These are phyloP conservation scores for Elaeis guineensis DNA, from an alignment of 176 grass and related monocot species.

Conservation along the genomic window DNA sequence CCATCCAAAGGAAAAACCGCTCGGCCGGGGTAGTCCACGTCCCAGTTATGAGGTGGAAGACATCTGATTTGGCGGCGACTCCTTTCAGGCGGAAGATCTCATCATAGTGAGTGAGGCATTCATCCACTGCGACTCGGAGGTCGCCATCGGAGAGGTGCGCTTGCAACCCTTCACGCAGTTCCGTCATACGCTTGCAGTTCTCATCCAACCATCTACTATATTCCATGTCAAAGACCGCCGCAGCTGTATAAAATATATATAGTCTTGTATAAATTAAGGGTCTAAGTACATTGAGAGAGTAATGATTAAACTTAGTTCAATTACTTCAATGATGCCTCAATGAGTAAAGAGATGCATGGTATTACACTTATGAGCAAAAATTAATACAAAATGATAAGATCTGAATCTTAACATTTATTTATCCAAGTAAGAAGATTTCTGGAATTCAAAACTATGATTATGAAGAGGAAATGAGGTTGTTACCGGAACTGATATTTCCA, in stretches of 20 bases:
- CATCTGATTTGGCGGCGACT: neutral
- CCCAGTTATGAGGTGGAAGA: slow-evolving; percentile 3
- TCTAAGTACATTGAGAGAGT: slow-evolving; percentile 26
- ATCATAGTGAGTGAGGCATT: slow-evolving; percentile 12
- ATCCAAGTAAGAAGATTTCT: too few species aligned
- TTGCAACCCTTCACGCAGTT: slow-evolving; percentile 45
- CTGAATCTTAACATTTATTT: too few species aligned
- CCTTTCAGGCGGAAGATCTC: slow-evolving; percentile 2
- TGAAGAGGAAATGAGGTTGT: neutral
- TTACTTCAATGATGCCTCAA: too few species aligned
- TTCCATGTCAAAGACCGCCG: slow-evolving; percentile 12
- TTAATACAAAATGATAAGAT: too few species aligned
- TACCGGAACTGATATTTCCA: slow-evolving; percentile 67
- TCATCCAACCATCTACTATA: slow-evolving; percentile 6
- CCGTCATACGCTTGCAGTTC: slow-evolving; percentile 34
- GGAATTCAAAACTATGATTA: neutral
- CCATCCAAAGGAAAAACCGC: slow-evolving; percentile 5
- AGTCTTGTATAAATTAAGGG: too few species aligned
- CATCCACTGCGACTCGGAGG: slow-evolving; percentile 53
- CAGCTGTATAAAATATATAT: neutral
- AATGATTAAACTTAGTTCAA: too few species aligned
- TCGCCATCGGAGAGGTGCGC: slow-evolving; percentile 45
- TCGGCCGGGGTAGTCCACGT: slow-evolving; percentile 3
- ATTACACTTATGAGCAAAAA: too few species aligned
- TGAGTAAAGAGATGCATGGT: too few species aligned